These are phyloP conservation scores for Pythium scleroteichum DNA, from an alignment of 352 stramenopile species.

Conservation along the genomic window DNA sequence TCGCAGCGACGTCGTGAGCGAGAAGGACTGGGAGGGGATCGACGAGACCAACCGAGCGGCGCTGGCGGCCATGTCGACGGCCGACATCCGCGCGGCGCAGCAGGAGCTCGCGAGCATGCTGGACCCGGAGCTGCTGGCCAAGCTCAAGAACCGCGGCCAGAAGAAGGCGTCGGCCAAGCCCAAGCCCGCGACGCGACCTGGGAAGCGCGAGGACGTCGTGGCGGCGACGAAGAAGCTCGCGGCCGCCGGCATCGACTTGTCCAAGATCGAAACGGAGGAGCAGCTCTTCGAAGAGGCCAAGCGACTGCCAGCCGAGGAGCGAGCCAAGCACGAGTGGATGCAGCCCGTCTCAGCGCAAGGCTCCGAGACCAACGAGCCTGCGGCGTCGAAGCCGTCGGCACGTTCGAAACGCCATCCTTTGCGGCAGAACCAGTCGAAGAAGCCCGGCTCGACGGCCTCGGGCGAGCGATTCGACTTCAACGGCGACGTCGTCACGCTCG, in stretches of 20 bases:
- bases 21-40: conserved; percentile 51
- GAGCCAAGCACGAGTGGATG: conserved; percentile 82
- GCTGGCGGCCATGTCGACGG: conserved; percentile 60
- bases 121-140: conserved; percentile 64
- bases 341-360: conserved; percentile 20
- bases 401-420: conserved; percentile 6
- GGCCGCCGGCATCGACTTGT: conserved; percentile 37
- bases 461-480: conserved; percentile 73
- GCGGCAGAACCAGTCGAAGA: conserved; percentile 22
- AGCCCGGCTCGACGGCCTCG: conserved; percentile 32
- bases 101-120: conserved; percentile 60
- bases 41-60: conserved; percentile 55
- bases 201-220: conserved; percentile 14
- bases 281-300: conserved; percentile 49
- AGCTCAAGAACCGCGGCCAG: conserved; percentile 48
- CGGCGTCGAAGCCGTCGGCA: background rate
- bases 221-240: conserved; percentile 6
- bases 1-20: conserved; percentile 19
- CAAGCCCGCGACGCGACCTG: background rate
- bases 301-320: conserved; percentile 60
- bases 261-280: conserved; percentile 62
- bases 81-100: conserved; percentile 74
- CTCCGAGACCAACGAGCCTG: background rate
- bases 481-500: conserved; percentile 27
- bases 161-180: background rate